A percentile compares a stretch with the other conserved stretches of the same genome.
These are phyloP conservation scores for Imleria badia DNA, from an alignment of 768 basidiomycete genomes.

Conservation along the genomic window DNA sequence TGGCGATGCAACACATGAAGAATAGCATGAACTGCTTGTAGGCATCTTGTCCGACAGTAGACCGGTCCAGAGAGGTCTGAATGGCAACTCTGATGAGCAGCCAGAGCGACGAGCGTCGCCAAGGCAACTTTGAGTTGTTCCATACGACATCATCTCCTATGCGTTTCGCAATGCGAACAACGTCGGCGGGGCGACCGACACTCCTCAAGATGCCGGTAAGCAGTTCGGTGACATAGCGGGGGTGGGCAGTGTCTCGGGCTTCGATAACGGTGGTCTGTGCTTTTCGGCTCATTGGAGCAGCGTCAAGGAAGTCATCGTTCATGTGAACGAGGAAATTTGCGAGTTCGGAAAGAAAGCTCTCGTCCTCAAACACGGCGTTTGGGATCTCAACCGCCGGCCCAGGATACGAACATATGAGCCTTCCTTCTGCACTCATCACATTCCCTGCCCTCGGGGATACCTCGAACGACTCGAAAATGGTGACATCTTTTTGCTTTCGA, in stretches of 20 bases:
- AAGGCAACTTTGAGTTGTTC: conserved; percentile 11
- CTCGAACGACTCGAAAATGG: conserved; percentile 48
- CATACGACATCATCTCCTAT: conserved; percentile 13
- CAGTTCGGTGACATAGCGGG: conserved; percentile 47
- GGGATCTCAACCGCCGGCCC: conserved; percentile 42
- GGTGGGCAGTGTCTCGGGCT: conserved; percentile 29
- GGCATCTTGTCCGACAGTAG: conserved; percentile 4
- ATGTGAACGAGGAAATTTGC: conserved; percentile 37
- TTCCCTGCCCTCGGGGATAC: conserved; percentile 37
- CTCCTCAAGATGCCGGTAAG: conserved; percentile 45
- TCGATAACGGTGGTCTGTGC: conserved; percentile 8
- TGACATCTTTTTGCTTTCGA: conserved; percentile 24
- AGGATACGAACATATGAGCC: conserved; percentile 45
- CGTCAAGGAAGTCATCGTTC: conserved; percentile 33
- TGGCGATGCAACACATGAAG: conserved; percentile 33
- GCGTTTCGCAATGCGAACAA: conserved; percentile 32
- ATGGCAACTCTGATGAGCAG: conserved; percentile 33
- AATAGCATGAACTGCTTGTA: conserved; percentile 54
- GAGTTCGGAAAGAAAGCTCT: conserved; percentile 35
- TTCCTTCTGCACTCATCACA: conserved; percentile 40
- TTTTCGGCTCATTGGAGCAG: conserved; percentile 4
- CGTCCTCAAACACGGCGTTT: conserved; percentile 26
- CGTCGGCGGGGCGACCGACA: conserved; percentile 19
- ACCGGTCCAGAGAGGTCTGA: conserved; percentile 30
- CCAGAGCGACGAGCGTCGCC: conserved; percentile 40